Percentiles rank a stretch among this genome's conserved stretches.
Evolutionary conservation across 805 yeast species (phyloP).

Genomic region (Starmerella riodocensis): DNA sequence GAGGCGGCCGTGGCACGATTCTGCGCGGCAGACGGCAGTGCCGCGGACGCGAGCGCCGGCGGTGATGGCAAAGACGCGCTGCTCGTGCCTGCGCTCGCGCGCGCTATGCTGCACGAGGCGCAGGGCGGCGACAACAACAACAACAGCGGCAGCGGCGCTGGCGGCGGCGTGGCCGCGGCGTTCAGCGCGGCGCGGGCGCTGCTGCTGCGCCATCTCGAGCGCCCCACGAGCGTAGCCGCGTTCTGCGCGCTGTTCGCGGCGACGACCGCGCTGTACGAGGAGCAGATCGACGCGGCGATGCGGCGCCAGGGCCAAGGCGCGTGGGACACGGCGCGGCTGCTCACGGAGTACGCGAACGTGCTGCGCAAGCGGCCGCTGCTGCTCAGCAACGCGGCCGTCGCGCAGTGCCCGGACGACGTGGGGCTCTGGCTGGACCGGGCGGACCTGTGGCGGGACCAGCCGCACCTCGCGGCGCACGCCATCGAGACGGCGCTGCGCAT

Average conservation of each 20-base stretch:
- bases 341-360: constrained; percentile 26
- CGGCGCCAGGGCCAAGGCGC: constrained; percentile 41
- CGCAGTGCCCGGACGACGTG: constrained; percentile 49
- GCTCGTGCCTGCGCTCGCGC: constrained; percentile 1
- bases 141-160: too few species aligned
- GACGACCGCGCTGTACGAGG: constrained; percentile 13
- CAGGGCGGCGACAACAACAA: too few species aligned
- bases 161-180: too few species aligned
- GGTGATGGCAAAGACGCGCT: constrained; percentile 1
- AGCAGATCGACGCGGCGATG: constrained; percentile 31
- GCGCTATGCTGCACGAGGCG: too few species aligned
- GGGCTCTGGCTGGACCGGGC: constrained; percentile 58
- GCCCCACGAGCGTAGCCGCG: neutral
- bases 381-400: constrained; percentile 52
- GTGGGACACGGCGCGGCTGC: constrained; percentile 49
- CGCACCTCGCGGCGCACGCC: constrained; percentile 35
- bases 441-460: constrained; percentile 30
- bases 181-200: constrained; percentile 3
- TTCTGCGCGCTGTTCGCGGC: constrained; percentile 27
- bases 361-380: constrained; percentile 44
- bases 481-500: constrained; percentile 53
- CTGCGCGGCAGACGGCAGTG: too few species aligned
- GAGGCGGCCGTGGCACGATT: constrained; percentile 1
- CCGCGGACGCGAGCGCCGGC: too few species aligned
- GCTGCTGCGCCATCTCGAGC: constrained; percentile 1